phyloP scores from a whole-genome alignment of 768 basidiomycete genomes.

The Mycena pura region DNA sequence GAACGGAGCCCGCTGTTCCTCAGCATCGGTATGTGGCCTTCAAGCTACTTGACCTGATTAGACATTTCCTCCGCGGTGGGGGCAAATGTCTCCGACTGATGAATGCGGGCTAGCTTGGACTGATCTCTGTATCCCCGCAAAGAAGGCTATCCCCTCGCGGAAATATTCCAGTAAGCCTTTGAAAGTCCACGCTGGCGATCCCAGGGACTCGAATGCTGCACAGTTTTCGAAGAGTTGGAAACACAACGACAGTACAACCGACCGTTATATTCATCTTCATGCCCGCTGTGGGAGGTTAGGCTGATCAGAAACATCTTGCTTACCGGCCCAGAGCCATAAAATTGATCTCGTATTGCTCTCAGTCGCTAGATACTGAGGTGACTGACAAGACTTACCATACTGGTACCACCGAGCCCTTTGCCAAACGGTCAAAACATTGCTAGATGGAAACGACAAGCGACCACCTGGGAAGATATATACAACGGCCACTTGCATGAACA shows the following conservation, averaged over 20 bases:
- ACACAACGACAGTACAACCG: not conserved
- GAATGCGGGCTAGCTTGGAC: not conserved
- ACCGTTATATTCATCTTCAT: constrained; percentile 25
- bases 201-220: constrained; percentile 24
- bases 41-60: too few species aligned
- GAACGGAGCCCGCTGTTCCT: not conserved
- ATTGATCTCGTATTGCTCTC: constrained; percentile 17
- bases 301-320: not conserved
- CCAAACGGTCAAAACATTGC: not conserved
- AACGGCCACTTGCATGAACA: not conserved
- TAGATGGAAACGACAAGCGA: not conserved
- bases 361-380: not conserved
- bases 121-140: too few species aligned
- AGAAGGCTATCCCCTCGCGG: constrained; percentile 12
- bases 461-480: constrained; percentile 13
- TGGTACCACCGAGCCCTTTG: constrained; percentile 25
- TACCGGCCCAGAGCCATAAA: constrained; percentile 25
- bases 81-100: constrained; percentile 13
- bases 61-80: constrained; percentile 1
- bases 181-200: constrained; percentile 30
- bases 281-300: constrained; percentile 10
- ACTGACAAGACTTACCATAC: constrained; percentile 10
- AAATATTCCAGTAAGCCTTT: constrained; percentile 25
- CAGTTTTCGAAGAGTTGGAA: not conserved
- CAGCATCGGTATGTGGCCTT: constrained; percentile 1